Conservation (phyloP, 768 basidiomycete genomes). For the Hygrophoropsis aurantiaca region DNA sequence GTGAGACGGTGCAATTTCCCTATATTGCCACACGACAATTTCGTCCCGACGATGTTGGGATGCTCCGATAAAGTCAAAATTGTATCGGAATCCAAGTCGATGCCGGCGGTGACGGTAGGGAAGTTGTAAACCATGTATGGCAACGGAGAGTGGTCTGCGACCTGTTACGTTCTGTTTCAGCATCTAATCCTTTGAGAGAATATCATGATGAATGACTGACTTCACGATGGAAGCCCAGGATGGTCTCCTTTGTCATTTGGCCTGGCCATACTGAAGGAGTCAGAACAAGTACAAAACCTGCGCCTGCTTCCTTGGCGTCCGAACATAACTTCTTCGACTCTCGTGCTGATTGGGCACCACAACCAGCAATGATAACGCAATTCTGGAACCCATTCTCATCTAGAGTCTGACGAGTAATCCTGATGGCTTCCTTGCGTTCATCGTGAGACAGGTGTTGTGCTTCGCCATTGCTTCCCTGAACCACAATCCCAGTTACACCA, state of each 20-base stretch:
- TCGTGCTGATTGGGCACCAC: constrained; percentile 76
- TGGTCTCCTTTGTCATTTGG: constrained; percentile 61
- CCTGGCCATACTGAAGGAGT: constrained; percentile 73
- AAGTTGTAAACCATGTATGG: constrained; percentile 86
- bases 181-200: not conserved
- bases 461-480: constrained; percentile 76
- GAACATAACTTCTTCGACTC: constrained; percentile 70
- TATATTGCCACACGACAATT: constrained; percentile 82
- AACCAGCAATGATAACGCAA: constrained; percentile 76
- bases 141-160: constrained; percentile 67
- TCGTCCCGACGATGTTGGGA: constrained; percentile 84
- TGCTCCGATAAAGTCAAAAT: constrained; percentile 68
- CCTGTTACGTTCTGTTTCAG: constrained; percentile 37
- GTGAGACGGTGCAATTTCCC: constrained; percentile 81
- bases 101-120: constrained; percentile 75
- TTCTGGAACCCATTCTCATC: constrained; percentile 69
- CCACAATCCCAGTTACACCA: constrained; percentile 69
- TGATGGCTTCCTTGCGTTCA: constrained; percentile 64
- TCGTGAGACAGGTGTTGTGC: constrained; percentile 75
- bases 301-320: constrained; percentile 82
- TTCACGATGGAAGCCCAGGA: constrained; percentile 65
- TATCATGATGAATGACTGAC: constrained; percentile 29
- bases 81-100: constrained; percentile 82
- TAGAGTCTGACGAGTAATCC: constrained; percentile 66
- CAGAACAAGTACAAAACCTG: constrained; percentile 72